Conservation (phyloP, 108 stramenopile species). For the Aureococcus anophagefferens region DNA sequence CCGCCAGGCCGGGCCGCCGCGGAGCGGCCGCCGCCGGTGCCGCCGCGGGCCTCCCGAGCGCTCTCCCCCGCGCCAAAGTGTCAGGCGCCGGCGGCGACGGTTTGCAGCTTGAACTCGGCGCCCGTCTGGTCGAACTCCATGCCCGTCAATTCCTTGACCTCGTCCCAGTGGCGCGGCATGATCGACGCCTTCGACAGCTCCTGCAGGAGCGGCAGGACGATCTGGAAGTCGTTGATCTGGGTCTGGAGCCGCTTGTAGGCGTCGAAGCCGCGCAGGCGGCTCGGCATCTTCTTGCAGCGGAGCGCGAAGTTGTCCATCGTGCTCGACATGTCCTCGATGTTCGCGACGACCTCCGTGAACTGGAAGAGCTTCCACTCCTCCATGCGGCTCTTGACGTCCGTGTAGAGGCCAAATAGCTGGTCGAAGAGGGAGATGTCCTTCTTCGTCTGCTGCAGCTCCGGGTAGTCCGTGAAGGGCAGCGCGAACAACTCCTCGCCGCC, state of each 20-base stretch:
- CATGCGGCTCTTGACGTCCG: conserved; percentile 69
- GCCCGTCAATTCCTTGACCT: conserved; percentile 57
- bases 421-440: conserved; percentile 72
- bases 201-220: conserved; percentile 62
- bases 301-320: conserved; percentile 63
- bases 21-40: no score
- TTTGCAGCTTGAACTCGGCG: conserved; percentile 62
- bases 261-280: conserved; percentile 66
- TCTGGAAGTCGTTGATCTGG: conserved; percentile 76
- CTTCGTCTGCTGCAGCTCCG: conserved; percentile 60
- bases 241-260: conserved; percentile 62
- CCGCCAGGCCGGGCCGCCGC: no score
- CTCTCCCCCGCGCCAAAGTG: no score
- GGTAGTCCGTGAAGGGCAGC: conserved; percentile 67
- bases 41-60: no score
- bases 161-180: conserved; percentile 75
- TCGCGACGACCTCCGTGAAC: conserved; percentile 56
- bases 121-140: conserved; percentile 56
- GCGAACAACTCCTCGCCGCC: conserved; percentile 74
- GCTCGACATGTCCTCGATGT: conserved; percentile 60
- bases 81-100: conserved; percentile 32
- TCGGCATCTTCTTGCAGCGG: conserved; percentile 73
- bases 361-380: conserved; percentile 68
- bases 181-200: conserved; percentile 74
- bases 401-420: conserved; percentile 72